Base-by-base conservation (phyloP, 163 green algal species). In the Chlorella variabilis region DNA sequence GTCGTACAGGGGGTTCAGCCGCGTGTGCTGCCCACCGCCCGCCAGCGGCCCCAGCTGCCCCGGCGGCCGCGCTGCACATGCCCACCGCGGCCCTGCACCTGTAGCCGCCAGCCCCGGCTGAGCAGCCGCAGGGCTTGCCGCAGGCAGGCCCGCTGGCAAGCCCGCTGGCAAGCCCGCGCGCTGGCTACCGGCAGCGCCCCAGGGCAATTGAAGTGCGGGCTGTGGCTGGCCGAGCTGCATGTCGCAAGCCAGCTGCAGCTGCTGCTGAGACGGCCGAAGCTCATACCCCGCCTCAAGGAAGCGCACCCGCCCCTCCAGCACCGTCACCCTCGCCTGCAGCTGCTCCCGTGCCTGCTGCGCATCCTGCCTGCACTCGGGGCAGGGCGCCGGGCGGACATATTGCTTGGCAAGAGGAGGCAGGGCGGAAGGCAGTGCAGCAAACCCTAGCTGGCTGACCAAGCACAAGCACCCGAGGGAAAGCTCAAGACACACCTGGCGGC, bases 251-350 rank as follows among this genome's bases (percentile, higher is more conserved):
- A 48, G n/a, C 68, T 77, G 48, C 45, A 56, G 33, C 42, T 27
- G 36, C 77, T 29, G 34, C 31, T 74, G 34, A 9, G 36, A 8
- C 23, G 81, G 62, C n/a, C 34, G 58, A 31, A 86, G 73, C 63
- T 69, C 65, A 27, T 62, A 77, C 1, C 77, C 77, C 0, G 61
- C 77, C 65, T 83, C 77, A 15, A 83, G 49, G 36, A 83, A 83
- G 8, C 66, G 67, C 65, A 83, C 66, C 34, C 77, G 17, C 0
- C 77, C 77, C 36, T 83, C 77, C 49, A 83, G 66, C 51, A 83
- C 54, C 2, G 66, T 71, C 38, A 83, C 29, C 17, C 77, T 51
- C 1, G 77, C 77, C 66, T 77, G 65, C 77, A 83, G 48, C 21
- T 71, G 49, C 49, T 83, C 77, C 4, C 51, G 77, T 4, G 67